Percentiles rank a stretch among this genome's conserved stretches.
These are phyloP conservation scores for Chlorella sp. DNA, from an alignment of 139 green algal genomes.

Conservation along the genomic window DNA sequence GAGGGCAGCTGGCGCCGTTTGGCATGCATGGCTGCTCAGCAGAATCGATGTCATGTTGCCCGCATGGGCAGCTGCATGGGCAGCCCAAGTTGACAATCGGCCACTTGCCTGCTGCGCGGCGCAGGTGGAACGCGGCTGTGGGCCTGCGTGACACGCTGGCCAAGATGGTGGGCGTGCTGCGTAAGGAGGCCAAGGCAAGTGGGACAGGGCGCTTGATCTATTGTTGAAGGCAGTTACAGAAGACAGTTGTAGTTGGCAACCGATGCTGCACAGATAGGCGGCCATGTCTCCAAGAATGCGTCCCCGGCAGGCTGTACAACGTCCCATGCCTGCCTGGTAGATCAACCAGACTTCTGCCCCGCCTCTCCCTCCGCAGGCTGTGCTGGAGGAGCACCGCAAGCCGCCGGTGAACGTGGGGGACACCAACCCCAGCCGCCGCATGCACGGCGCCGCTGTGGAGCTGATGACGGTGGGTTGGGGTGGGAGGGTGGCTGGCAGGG, in stretches of 20 bases:
- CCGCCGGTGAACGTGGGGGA: not conserved
- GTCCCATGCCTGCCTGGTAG: too few relatives aligned
- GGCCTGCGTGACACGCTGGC: constrained; percentile 18
- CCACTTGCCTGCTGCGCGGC: not conserved
- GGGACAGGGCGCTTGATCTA: not conserved
- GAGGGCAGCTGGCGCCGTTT: too few relatives aligned
- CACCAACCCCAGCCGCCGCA: constrained; percentile 6
- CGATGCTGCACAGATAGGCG: too few relatives aligned
- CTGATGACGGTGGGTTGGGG: constrained; percentile 18
- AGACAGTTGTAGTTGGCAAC: too few relatives aligned
- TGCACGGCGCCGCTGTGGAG: constrained; percentile 27
- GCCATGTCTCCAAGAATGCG: too few relatives aligned
- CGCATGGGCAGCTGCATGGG: too few relatives aligned
- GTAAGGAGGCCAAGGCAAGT: constrained; percentile 36
- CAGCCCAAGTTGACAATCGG: too few relatives aligned
- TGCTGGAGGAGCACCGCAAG: constrained; percentile 29
- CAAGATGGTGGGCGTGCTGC: constrained; percentile 31
- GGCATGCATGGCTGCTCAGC: too few relatives aligned
- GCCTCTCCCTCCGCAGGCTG: not conserved
- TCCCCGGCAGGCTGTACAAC: too few relatives aligned
- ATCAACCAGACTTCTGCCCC: too few relatives aligned
- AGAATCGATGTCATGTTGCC: not conserved
- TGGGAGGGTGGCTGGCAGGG: not conserved
- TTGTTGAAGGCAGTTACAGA: too few relatives aligned
- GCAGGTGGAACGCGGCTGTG: constrained; percentile 7